phyloP scores from a whole-genome alignment of 768 basidiomycete genomes.

The Pilatotrama ljubarskyi region DNA sequence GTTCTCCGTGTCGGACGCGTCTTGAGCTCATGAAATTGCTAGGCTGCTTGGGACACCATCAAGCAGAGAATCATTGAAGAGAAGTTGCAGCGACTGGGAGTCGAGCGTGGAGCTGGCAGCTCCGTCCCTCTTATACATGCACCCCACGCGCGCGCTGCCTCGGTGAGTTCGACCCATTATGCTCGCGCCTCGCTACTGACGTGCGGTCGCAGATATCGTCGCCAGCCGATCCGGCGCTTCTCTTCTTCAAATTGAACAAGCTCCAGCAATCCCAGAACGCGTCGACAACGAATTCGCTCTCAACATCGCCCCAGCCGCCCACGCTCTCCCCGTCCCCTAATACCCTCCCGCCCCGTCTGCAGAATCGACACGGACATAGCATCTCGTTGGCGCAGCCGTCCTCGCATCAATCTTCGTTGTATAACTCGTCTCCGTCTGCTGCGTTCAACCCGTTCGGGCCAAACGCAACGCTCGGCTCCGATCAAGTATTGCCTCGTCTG shows the following conservation, averaged over 20 bases:
- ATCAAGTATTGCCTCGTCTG: constrained; percentile 35
- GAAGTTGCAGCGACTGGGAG: constrained; percentile 77
- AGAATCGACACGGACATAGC: constrained; percentile 68
- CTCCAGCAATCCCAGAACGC: constrained; percentile 69
- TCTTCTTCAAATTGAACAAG: constrained; percentile 83
- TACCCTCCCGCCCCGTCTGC: constrained; percentile 39
- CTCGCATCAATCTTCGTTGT: constrained; percentile 35
- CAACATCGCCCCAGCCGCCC: constrained; percentile 65
- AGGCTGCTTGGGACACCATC: constrained; percentile 76
- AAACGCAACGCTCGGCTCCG: constrained; percentile 53
- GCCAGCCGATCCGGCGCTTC: constrained; percentile 82
- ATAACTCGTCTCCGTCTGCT: constrained; percentile 37
- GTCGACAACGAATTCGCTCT: constrained; percentile 52
- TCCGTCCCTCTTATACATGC: constrained; percentile 62
- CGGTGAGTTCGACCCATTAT: constrained; percentile 50
- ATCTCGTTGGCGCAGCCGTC: constrained; percentile 70
- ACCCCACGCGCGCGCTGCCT: constrained; percentile 81
- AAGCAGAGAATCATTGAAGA: constrained; percentile 75
- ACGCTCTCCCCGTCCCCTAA: constrained; percentile 51
- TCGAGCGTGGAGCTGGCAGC: constrained; percentile 61
- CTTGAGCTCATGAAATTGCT: constrained; percentile 3
- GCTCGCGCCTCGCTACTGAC: constrained; percentile 14
- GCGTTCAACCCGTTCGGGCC: constrained; percentile 70
- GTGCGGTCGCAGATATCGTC: constrained; percentile 68
- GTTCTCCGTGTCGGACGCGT: constrained; percentile 2